Evolutionary conservation across 228 moss, liverwort and hornwort genomes (phyloP).

Genomic region (Sphagnum magellanicum): DNA sequence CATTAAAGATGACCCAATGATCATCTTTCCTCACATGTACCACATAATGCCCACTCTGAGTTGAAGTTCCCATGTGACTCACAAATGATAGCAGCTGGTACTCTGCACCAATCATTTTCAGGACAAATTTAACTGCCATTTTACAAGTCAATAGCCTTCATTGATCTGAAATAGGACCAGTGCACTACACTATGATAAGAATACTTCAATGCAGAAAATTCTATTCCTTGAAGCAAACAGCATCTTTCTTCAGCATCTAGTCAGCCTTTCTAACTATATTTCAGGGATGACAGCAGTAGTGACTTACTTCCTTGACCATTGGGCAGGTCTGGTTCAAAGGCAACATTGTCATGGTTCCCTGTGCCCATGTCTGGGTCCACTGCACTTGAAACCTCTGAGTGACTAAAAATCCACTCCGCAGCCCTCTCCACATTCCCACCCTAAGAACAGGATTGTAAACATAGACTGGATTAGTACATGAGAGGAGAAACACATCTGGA

Average conservation of each 20-base stretch:
- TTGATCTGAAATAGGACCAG: not conserved
- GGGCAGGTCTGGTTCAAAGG: slow-evolving; percentile 42
- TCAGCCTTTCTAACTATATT: too few species aligned
- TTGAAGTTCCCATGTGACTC: slow-evolving; percentile 97
- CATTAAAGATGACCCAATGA: slow-evolving; percentile 95
- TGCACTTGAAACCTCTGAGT: slow-evolving; percentile 66
- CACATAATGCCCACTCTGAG: slow-evolving; percentile 97
- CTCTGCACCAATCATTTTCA: slow-evolving; percentile 35
- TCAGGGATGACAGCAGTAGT: not conserved
- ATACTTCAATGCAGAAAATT: too few species aligned
- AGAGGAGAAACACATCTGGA: not conserved
- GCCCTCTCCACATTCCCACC: slow-evolving; percentile 94
- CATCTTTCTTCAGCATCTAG: not conserved
- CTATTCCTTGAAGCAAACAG: not conserved
- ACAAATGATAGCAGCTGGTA: slow-evolving; percentile 94
- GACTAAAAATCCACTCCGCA: slow-evolving; percentile 85
- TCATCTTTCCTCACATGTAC: slow-evolving; percentile 74
- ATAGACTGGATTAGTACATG: not conserved
- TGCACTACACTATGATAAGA: not conserved
- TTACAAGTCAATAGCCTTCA: not conserved
- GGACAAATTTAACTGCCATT: not conserved
- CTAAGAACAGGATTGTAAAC: slow-evolving; percentile 17
- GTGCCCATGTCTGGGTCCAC: slow-evolving; percentile 84
- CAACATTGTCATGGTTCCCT: slow-evolving; percentile 23
- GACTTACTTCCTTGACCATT: slow-evolving; percentile 92